phyloP scores from a whole-genome alignment of 768 basidiomycete species.

The Lyophyllum atratum region DNA sequence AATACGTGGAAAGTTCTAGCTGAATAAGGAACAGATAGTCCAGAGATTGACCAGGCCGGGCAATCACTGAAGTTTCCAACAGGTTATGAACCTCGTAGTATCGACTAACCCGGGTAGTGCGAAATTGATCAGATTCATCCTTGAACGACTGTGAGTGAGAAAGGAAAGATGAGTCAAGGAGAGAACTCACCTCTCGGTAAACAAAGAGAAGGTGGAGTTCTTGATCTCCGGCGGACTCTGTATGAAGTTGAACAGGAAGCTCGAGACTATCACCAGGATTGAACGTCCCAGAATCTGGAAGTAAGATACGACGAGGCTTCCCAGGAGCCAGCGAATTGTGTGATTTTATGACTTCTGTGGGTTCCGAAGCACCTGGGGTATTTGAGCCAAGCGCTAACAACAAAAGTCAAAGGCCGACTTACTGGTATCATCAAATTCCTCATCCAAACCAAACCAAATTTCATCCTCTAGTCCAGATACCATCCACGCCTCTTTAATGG shows the following conservation, averaged over 20 bases:
- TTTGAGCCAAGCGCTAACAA: neutral
- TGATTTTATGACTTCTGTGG: constrained; percentile 43
- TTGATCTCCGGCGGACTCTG: constrained; percentile 44
- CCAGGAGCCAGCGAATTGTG: constrained; percentile 53
- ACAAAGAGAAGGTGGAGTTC: constrained; percentile 65
- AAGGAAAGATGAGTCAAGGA: neutral
- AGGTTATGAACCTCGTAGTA: constrained; percentile 62
- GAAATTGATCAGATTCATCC: constrained; percentile 53
- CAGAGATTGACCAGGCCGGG: constrained; percentile 49
- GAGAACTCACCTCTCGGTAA: constrained; percentile 52
- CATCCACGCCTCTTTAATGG: constrained; percentile 73
- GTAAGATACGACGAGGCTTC: constrained; percentile 47
- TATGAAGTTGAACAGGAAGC: constrained; percentile 57
- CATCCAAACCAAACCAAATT: constrained; percentile 49
- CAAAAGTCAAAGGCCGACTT: neutral
- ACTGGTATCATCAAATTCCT: constrained; percentile 10
- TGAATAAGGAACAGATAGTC: constrained; percentile 55
- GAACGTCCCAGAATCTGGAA: constrained; percentile 34
- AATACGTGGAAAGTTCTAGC: constrained; percentile 58
- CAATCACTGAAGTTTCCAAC: constrained; percentile 51
- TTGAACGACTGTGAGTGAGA: constrained; percentile 24
- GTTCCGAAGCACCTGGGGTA: constrained; percentile 10
- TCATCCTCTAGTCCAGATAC: constrained; percentile 62
- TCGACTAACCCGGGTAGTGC: constrained; percentile 55
- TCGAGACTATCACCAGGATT: constrained; percentile 50